Evolutionary conservation across 2,329 filamentous ascomycete species (phyloP), one percentile per base, ranked within the genome.

Genomic region (Beauveria varroae): DNA sequence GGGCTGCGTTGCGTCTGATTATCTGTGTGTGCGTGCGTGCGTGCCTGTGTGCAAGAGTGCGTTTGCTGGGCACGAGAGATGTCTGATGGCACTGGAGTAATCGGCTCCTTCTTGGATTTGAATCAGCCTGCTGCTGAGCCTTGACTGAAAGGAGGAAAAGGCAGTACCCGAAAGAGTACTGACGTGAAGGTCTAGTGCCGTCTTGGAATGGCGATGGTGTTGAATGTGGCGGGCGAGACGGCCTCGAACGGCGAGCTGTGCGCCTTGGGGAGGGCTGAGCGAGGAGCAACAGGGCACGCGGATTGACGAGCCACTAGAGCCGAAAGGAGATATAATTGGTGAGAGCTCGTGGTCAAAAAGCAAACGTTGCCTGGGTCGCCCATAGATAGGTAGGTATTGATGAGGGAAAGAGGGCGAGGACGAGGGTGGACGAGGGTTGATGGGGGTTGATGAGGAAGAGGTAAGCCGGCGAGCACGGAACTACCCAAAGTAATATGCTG

Each of bases 211-310:
- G 64, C 61, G 58, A 55, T 65, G 62, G 52, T 65, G 30, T 60
- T 65, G 64, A 66, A 64, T n/a, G 63, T 59, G 54, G 64, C 64
- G 52, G 66, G 63, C 30, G 62, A 67, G 49, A 58, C 54, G 52
- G 28, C 46, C 20, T 50, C 46, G 43, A 37, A 49, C 34, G 7
- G 30, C n/a, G 44, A 40, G 55, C 30, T 16, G 55, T 49, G 55
- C 34, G 55, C 55, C 44, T 49, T 40, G 30, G 44, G 16, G 53
- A 30, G 40, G 46, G 55, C 55, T 57, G 55, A 57, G 34, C 26
- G 30, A 47, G 14, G 28, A 24, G 43, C 40, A 49, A 14, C 47
- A 50, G 22, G 44, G 28, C 43, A n/a, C 55, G 22, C 55, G 16
- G 24, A 57, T 30, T 24, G 28, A 30, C 10, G 14, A 41, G 46